Evolutionary conservation across 2,329 filamentous ascomycete genomes (phyloP).

Genomic region (Penicillium sp.): DNA sequence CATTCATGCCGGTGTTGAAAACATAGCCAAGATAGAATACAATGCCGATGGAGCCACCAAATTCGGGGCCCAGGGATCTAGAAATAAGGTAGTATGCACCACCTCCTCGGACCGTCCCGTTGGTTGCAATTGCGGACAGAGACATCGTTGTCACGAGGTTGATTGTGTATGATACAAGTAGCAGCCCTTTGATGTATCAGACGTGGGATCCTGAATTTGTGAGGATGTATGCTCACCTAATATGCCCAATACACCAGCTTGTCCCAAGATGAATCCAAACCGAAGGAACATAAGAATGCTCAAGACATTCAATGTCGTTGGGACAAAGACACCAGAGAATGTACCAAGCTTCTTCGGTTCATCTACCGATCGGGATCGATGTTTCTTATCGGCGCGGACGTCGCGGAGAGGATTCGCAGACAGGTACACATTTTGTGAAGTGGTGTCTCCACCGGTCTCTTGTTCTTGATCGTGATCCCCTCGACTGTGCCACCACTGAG

Average conservation of each 20-base stretch:
- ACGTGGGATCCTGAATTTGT: constrained; percentile 4
- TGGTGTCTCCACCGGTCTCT: constrained; percentile 9
- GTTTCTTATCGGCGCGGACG: constrained; percentile 32
- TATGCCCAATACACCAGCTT: constrained; percentile 76
- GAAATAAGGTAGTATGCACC: constrained; percentile 90
- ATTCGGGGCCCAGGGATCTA: constrained; percentile 79
- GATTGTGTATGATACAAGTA: constrained; percentile 73
- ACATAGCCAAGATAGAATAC: constrained; percentile 90
- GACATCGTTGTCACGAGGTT: constrained; percentile 84
- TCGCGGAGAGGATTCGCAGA: constrained; percentile 28
- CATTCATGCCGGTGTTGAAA: constrained; percentile 82
- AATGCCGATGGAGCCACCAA: constrained; percentile 82
- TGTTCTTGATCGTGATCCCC: constrained; percentile 11
- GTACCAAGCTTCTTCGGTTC: constrained; percentile 66
- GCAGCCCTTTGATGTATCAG: constrained; percentile 56
- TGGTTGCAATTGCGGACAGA: constrained; percentile 83
- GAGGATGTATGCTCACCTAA: constrained; percentile 57
- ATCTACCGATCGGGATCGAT: constrained; percentile 28
- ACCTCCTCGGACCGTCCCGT: constrained; percentile 82
- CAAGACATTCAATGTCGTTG: constrained; percentile 83
- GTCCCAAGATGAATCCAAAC: constrained; percentile 80
- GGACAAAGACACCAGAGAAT: constrained; percentile 79
- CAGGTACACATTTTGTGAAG: constrained; percentile 13
- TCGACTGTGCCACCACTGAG: constrained; percentile 27
- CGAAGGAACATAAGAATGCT: constrained; percentile 91